Conservation (phyloP, 2,329 filamentous ascomycete species). For the Fusarium hainanense region DNA sequence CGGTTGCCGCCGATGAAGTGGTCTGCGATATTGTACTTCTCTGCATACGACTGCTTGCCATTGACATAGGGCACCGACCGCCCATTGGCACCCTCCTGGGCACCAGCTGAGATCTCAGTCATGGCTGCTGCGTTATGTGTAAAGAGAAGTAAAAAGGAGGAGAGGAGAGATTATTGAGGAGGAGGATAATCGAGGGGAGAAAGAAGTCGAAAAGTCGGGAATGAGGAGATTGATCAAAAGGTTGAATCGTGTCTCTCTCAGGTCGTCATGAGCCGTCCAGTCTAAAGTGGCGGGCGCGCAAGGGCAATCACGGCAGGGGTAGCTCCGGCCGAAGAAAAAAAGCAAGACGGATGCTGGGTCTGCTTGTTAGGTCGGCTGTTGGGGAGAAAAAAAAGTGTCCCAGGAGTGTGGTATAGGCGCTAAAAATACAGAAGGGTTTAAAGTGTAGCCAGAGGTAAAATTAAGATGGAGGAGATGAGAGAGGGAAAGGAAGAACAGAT, state of each 20-base stretch:
- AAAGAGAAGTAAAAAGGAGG: constrained; percentile 17
- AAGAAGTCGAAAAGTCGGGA: constrained; percentile 24
- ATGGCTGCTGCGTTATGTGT: constrained; percentile 53
- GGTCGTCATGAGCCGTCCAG: constrained; percentile 46
- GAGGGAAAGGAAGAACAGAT: constrained; percentile 24
- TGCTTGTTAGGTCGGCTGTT: constrained; percentile 33
- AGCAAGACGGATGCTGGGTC: constrained; percentile 18
- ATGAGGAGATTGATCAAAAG: constrained; percentile 33
- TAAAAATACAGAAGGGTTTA: constrained; percentile 46
- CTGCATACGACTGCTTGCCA: constrained; percentile 75
- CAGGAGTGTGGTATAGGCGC: constrained; percentile 43
- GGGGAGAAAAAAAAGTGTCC: constrained; percentile 32
- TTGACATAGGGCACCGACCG: constrained; percentile 65
- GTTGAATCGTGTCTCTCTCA: constrained; percentile 39
- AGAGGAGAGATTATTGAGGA: constrained; percentile 30
- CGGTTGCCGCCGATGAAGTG: constrained; percentile 98
- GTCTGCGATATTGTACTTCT: constrained; percentile 83
- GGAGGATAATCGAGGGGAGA: constrained; percentile 7
- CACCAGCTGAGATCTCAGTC: constrained; percentile 59
- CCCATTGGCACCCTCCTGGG: constrained; percentile 57
- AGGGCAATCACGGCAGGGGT: constrained; percentile 40
- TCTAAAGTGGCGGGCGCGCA: constrained; percentile 32
- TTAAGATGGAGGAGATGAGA: constrained; percentile 32
- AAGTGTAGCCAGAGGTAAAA: constrained; percentile 17
- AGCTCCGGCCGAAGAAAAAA: constrained; percentile 44